Conservation (phyloP, 2,329 filamentous ascomycete genomes). For the Sarocladiaceae sp. region DNA sequence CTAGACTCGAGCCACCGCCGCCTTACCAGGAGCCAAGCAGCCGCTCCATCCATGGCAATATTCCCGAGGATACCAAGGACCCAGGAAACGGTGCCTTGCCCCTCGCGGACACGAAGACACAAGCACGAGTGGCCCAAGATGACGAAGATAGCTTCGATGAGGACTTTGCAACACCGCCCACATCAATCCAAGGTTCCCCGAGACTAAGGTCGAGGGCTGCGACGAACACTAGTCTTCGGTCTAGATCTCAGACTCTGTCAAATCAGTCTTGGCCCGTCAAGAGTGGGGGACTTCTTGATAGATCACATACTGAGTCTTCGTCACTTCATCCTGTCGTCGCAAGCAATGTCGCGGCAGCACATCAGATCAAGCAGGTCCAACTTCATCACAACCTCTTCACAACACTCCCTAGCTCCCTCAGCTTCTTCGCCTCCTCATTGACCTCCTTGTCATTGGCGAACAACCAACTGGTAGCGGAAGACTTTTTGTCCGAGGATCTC, state of each 20-base stretch:
- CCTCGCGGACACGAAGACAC: background rate
- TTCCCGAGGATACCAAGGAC: background rate
- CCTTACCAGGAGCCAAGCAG: slow-evolving; percentile 28
- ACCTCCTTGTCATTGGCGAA: slow-evolving; percentile 67
- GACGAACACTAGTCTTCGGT: slow-evolving; percentile 36
- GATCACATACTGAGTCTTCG: slow-evolving; percentile 59
- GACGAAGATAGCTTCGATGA: slow-evolving; percentile 39
- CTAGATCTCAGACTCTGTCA: slow-evolving; percentile 38
- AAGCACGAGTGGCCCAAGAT: slow-evolving; percentile 18
- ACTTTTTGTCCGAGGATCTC: slow-evolving; percentile 60
- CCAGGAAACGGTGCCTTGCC: background rate
- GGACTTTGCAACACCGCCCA: slow-evolving; percentile 52
- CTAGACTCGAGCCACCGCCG: slow-evolving; percentile 55
- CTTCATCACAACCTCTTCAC: slow-evolving; percentile 74
- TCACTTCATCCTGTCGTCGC: slow-evolving; percentile 52
- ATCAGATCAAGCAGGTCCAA: slow-evolving; percentile 51
- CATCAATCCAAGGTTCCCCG: slow-evolving; percentile 45
- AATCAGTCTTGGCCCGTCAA: slow-evolving; percentile 49
- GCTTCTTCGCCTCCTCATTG: slow-evolving; percentile 64
- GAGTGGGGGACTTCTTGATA: slow-evolving; percentile 59
- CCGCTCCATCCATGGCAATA: background rate
- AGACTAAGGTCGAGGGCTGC: slow-evolving; percentile 40
- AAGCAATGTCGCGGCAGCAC: slow-evolving; percentile 47
- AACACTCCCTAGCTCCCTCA: slow-evolving; percentile 62
- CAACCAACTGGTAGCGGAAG: slow-evolving; percentile 61